Percentiles rank a stretch among this genome's conserved stretches.
phyloP scores from a whole-genome alignment of 345 rosid species.

The Citrus australasica region DNA sequence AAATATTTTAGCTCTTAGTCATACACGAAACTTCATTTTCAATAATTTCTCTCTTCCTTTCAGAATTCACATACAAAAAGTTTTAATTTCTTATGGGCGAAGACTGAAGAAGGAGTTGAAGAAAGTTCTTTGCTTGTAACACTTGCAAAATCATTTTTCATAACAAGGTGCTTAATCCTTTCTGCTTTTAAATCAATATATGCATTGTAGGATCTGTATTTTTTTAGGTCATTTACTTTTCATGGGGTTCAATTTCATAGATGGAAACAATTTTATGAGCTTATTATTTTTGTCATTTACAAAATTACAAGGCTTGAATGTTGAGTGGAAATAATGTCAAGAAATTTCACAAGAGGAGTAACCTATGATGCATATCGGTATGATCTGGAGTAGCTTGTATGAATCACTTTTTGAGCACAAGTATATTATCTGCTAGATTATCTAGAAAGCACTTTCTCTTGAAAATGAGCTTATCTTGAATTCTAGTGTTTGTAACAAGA shows the following conservation, averaged over 20 bases:
- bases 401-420: not conserved
- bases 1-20: not conserved
- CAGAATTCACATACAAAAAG: not conserved
- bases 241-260: too few relatives aligned
- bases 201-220: not conserved
- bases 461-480: too few relatives aligned
- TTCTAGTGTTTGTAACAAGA: not conserved
- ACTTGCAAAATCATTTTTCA: not conserved
- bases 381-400: not conserved
- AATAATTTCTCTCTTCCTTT: not conserved
- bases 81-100: not conserved
- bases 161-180: not conserved
- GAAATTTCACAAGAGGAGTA: not conserved
- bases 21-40: not conserved
- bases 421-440: not conserved
- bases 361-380: not conserved
- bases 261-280: too few relatives aligned
- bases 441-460: not conserved
- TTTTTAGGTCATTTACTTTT: not conserved
- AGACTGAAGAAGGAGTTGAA: not conserved
- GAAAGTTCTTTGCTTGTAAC: too few relatives aligned
- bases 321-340: not conserved
- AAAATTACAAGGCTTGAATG: not conserved
- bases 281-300: not conserved
- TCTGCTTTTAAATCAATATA: not conserved